A percentile compares a stretch with the other conserved stretches of the same genome.
Evolutionary conservation across 768 basidiomycete genomes (phyloP).

Genomic region (Leccinum rimulosum): DNA sequence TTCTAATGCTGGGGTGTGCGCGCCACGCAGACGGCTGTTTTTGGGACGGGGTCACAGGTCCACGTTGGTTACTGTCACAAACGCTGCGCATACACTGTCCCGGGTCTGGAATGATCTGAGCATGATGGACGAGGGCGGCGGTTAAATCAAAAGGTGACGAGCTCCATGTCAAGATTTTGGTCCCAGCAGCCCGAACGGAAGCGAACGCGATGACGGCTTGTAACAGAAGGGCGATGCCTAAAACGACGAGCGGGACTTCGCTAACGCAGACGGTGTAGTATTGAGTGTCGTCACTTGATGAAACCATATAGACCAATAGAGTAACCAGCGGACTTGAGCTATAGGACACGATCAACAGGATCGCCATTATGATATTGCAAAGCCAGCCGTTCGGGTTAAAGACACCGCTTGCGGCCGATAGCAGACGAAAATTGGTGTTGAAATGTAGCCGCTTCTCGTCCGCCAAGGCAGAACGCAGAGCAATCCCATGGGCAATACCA

Average conservation of each 20-base stretch:
- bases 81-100: slow-evolving; percentile 29
- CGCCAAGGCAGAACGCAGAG: slow-evolving; percentile 28
- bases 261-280: slow-evolving; percentile 19
- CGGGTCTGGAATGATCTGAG: slow-evolving; percentile 17
- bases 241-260: slow-evolving; percentile 27
- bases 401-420: slow-evolving; percentile 20
- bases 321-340: slow-evolving; percentile 27
- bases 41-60: slow-evolving; percentile 13
- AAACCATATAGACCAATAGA: slow-evolving; percentile 14
- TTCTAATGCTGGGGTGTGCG: slow-evolving; percentile 23
- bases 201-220: slow-evolving; percentile 26
- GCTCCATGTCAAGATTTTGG: slow-evolving; percentile 33
- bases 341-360: slow-evolving; percentile 31
- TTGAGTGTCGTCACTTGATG: slow-evolving; percentile 7
- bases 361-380: slow-evolving; percentile 23
- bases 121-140: slow-evolving; percentile 31
- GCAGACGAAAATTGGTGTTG: slow-evolving; percentile 30
- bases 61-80: slow-evolving; percentile 1
- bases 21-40: slow-evolving; percentile 30
- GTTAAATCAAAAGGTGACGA: slow-evolving; percentile 32
- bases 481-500: slow-evolving; percentile 28
- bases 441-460: slow-evolving; percentile 24
- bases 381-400: slow-evolving; percentile 23
- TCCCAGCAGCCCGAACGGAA: slow-evolving; percentile 14
- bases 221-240: slow-evolving; percentile 24